Evolutionary conservation across 306 rosid genomes (phyloP).

Genomic region (Lablab purpureus): DNA sequence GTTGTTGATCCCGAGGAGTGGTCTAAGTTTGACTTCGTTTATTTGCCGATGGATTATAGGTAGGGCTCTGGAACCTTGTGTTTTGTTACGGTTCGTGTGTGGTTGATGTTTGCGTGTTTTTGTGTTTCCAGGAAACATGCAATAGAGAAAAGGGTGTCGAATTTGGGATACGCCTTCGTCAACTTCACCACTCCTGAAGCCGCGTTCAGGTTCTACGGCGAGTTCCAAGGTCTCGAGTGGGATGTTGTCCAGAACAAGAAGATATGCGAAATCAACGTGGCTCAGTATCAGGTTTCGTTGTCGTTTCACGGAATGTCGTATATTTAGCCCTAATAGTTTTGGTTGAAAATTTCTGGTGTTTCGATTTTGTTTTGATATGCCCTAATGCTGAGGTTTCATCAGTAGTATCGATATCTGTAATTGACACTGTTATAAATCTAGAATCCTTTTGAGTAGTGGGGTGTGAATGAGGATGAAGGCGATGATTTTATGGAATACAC

Average conservation of each 20-base stretch:
- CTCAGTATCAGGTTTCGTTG: constrained; percentile 36
- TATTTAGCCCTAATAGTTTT: neutral
- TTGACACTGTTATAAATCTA: too few relatives aligned
- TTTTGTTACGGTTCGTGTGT: neutral
- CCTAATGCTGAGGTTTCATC: neutral
- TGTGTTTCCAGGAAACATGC: constrained; percentile 47
- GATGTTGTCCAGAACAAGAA: constrained; percentile 41
- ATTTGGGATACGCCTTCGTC: constrained; percentile 76
- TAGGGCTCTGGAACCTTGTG: neutral
- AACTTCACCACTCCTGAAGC: constrained; percentile 57
- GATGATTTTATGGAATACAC: too few relatives aligned
- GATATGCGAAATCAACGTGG: constrained; percentile 54
- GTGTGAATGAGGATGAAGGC: too few relatives aligned
- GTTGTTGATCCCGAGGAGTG: neutral
- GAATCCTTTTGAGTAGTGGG: too few relatives aligned
- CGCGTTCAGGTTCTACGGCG: constrained; percentile 48
- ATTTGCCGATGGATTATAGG: constrained; percentile 68
- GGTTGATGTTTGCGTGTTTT: neutral
- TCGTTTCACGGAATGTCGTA: neutral
- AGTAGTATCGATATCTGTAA: too few relatives aligned
- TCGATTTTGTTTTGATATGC: too few relatives aligned
- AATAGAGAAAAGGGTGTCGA: constrained; percentile 31
- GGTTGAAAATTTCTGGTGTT: neutral
- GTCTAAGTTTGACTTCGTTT: constrained; percentile 58
- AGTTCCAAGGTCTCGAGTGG: constrained; percentile 55